These are phyloP conservation scores for Physcomitrium patens DNA, from an alignment of 225 moss, liverwort and hornwort species.

Conservation along the genomic window DNA sequence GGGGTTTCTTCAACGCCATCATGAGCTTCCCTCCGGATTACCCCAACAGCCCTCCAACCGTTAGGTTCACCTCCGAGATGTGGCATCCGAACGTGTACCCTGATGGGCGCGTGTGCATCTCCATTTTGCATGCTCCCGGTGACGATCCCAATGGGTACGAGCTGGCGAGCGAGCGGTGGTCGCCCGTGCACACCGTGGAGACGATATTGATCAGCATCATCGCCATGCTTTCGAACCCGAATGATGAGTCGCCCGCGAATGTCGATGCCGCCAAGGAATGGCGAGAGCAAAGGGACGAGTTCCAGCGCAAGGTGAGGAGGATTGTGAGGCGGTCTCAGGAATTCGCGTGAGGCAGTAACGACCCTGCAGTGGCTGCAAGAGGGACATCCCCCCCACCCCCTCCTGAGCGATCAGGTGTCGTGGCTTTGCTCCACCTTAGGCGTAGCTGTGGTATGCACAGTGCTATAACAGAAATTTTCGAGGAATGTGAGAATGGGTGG, in stretches of 20 bases:
- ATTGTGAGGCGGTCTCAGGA: slow-evolving; percentile 76
- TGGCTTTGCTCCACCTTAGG: slow-evolving; percentile 5
- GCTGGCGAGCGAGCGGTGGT: no score
- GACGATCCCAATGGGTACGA: slow-evolving; percentile 70
- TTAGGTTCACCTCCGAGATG: slow-evolving; percentile 27
- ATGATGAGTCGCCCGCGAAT: slow-evolving; percentile 20
- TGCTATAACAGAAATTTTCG: not conserved
- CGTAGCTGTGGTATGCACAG: slow-evolving; percentile 14
- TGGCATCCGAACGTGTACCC: no score
- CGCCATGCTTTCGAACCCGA: slow-evolving; percentile 71
- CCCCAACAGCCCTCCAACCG: slow-evolving; percentile 73
- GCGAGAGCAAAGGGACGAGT: slow-evolving; percentile 73
- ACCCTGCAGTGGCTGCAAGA: slow-evolving; percentile 16
- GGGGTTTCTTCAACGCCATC: slow-evolving; percentile 61
- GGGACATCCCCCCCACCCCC: slow-evolving; percentile 3
- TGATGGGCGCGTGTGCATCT: slow-evolving; percentile 39
- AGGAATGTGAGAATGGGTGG: slow-evolving; percentile 22
- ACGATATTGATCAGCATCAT: slow-evolving; percentile 73
- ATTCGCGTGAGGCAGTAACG: slow-evolving; percentile 38
- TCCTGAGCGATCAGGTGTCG: not conserved
- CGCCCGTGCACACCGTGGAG: slow-evolving; percentile 42
- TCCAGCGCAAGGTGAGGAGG: slow-evolving; percentile 29
- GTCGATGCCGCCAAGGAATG: slow-evolving; percentile 75
- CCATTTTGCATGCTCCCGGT: slow-evolving; percentile 67
- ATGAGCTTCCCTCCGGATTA: slow-evolving; percentile 38